These are phyloP conservation scores for Lentinus brumalis DNA, from an alignment of 768 basidiomycete genomes.

Conservation along the genomic window DNA sequence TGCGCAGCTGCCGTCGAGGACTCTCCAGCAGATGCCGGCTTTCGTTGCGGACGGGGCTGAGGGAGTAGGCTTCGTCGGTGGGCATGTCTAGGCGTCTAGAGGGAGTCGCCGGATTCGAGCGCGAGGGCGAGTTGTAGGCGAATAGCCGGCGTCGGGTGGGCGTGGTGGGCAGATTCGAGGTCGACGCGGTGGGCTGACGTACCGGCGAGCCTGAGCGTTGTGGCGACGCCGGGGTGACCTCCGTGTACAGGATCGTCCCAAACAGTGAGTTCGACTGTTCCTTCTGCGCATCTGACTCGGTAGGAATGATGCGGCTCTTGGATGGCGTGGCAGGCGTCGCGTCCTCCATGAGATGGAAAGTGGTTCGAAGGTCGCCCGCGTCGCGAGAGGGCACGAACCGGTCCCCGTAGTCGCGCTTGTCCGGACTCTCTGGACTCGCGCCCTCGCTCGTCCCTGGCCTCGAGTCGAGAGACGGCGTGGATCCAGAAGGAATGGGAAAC, in stretches of 20 bases:
- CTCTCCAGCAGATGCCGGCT: slow-evolving; percentile 82
- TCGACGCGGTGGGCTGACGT: slow-evolving; percentile 30
- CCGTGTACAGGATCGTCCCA: slow-evolving; percentile 71
- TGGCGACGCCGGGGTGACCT: slow-evolving; percentile 75
- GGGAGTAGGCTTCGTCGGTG: slow-evolving; percentile 85
- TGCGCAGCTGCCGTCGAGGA: slow-evolving; percentile 78
- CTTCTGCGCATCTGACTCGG: slow-evolving; percentile 48
- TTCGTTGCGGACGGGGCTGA: slow-evolving; percentile 85
- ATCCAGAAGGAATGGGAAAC: slow-evolving; percentile 50
- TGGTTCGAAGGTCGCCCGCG: slow-evolving; percentile 59
- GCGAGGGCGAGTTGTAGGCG: slow-evolving; percentile 62
- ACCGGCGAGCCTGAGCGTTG: slow-evolving; percentile 60
- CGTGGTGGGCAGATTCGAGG: slow-evolving; percentile 39
- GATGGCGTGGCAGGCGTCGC: slow-evolving; percentile 38
- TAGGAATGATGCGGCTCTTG: slow-evolving; percentile 43
- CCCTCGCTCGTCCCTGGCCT: slow-evolving; percentile 57
- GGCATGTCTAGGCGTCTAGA: slow-evolving; percentile 74
- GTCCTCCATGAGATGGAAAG: slow-evolving; percentile 61
- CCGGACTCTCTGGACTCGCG: slow-evolving; percentile 47
- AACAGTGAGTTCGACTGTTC: slow-evolving; percentile 88
- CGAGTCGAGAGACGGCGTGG: slow-evolving; percentile 60
- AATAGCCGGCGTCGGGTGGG: slow-evolving; percentile 64
- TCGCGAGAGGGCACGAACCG: slow-evolving; percentile 69
- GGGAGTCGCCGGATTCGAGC: slow-evolving; percentile 55
- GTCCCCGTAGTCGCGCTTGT: slow-evolving; percentile 43